A percentile compares a stretch with the other conserved stretches of the same genome.
Evolutionary conservation across 2,329 filamentous ascomycete species (phyloP).

Genomic region (Calcarisporium arbuscula): DNA sequence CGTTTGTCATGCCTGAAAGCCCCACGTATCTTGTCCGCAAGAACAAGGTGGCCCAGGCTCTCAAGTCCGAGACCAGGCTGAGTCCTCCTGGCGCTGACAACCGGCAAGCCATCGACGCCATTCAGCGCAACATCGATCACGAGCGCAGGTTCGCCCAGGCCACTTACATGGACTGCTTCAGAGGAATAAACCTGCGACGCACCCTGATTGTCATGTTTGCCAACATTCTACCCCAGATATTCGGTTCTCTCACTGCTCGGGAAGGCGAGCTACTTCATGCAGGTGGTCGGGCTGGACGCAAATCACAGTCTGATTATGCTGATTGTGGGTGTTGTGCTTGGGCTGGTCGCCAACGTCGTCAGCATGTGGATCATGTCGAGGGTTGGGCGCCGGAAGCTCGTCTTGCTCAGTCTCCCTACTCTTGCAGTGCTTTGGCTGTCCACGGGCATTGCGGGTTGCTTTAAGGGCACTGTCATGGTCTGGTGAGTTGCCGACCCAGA

Average conservation of each 20-base stretch:
- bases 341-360: constrained; percentile 34
- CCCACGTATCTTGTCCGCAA: constrained; percentile 42
- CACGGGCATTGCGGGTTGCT: constrained; percentile 42
- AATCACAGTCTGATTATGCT: constrained; percentile 33
- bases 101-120: constrained; percentile 32
- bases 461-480: constrained; percentile 26
- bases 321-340: constrained; percentile 38
- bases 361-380: constrained; percentile 36
- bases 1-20: constrained; percentile 42
- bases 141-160: constrained; percentile 21
- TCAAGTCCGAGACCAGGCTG: constrained; percentile 42
- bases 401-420: constrained; percentile 25
- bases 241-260: constrained; percentile 38
- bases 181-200: constrained; percentile 32
- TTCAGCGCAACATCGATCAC: constrained; percentile 42
- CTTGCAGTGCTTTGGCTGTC: constrained; percentile 32
- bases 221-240: constrained; percentile 35
- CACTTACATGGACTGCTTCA: constrained; percentile 39
- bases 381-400: constrained; percentile 32
- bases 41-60: constrained; percentile 29
- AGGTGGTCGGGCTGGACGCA: constrained; percentile 27
- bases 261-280: constrained; percentile 33
- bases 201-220: constrained; percentile 36
- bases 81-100: constrained; percentile 33
- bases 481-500: constrained; percentile 32